A percentile compares a stretch with the other conserved stretches of the same genome.
These are phyloP conservation scores for Hortiboletus flavorubellus DNA, from an alignment of 768 basidiomycete species.

Conservation along the genomic window DNA sequence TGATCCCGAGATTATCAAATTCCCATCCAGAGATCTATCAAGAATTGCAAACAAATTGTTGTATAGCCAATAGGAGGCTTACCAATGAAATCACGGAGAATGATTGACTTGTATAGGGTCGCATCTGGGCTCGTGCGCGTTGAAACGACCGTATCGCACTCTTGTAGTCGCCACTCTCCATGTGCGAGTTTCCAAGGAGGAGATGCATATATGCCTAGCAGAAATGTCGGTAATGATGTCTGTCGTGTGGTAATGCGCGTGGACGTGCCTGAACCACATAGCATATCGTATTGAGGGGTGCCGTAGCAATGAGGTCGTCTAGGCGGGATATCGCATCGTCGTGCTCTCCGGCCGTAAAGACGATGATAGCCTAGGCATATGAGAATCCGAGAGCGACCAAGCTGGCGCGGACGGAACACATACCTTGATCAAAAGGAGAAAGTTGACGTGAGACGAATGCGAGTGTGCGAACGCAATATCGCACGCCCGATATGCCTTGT, in stretches of 20 bases:
- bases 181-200: background rate
- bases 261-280: background rate
- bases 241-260: too few species aligned
- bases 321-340: background rate
- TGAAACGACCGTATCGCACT: background rate
- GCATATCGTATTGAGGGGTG: background rate
- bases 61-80: background rate
- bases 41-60: too few species aligned
- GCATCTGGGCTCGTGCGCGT: background rate
- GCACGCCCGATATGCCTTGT: background rate
- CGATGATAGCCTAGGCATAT: background rate
- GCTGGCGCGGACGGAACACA: background rate
- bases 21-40: too few species aligned
- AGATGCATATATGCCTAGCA: background rate
- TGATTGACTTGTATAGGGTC: background rate
- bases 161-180: background rate
- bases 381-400: accelerated
- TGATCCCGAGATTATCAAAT: too few species aligned
- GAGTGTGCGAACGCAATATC: background rate
- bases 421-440: background rate
- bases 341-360: background rate
- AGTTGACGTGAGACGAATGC: background rate
- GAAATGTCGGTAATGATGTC: background rate
- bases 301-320: background rate
- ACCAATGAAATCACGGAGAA: background rate